These are phyloP conservation scores for Erodium maritimum DNA, from an alignment of 345 rosid genomes.

Conservation along the genomic window DNA sequence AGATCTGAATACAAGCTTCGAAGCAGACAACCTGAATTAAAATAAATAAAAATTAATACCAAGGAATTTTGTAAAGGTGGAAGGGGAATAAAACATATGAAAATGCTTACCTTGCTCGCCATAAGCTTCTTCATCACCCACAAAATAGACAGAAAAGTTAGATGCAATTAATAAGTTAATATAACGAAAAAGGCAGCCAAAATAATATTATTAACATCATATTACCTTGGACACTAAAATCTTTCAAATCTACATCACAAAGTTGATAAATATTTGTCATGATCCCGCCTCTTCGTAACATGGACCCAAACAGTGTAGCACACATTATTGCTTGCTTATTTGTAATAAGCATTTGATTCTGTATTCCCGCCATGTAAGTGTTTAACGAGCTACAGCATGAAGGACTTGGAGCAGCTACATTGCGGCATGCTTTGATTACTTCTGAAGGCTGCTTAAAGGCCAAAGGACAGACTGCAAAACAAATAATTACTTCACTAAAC, in stretches of 20 bases:
- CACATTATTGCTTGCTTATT: slow-evolving; percentile 93
- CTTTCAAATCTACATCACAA: slow-evolving; percentile 93
- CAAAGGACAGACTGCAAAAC: slow-evolving; percentile 81
- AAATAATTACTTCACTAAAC: slow-evolving; percentile 1
- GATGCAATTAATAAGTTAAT: slow-evolving; percentile 6
- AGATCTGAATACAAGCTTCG: slow-evolving; percentile 79
- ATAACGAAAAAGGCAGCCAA: slow-evolving; percentile 5
- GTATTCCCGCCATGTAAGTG: slow-evolving; percentile 67
- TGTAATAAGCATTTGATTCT: slow-evolving; percentile 87
- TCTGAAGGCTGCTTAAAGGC: slow-evolving; percentile 63
- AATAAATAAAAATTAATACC: not conserved
- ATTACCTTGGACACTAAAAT: slow-evolving; percentile 86
- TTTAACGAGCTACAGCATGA: slow-evolving; percentile 88
- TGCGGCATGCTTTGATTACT: slow-evolving; percentile 75
- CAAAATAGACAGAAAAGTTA: slow-evolving; percentile 14
- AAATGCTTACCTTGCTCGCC: slow-evolving; percentile 65
- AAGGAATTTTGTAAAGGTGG: not conserved
- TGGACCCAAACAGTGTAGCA: slow-evolving; percentile 73
- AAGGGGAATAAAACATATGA: not conserved
- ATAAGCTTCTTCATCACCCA: slow-evolving; percentile 38
- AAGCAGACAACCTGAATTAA: slow-evolving; percentile 61
- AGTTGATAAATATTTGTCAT: slow-evolving; percentile 81
- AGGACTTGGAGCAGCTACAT: slow-evolving; percentile 82
- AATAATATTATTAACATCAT: not conserved
- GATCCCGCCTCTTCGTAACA: slow-evolving; percentile 74